Conservation (phyloP, 2,329 filamentous ascomycete genomes). For the Fusarium avenaceum region DNA sequence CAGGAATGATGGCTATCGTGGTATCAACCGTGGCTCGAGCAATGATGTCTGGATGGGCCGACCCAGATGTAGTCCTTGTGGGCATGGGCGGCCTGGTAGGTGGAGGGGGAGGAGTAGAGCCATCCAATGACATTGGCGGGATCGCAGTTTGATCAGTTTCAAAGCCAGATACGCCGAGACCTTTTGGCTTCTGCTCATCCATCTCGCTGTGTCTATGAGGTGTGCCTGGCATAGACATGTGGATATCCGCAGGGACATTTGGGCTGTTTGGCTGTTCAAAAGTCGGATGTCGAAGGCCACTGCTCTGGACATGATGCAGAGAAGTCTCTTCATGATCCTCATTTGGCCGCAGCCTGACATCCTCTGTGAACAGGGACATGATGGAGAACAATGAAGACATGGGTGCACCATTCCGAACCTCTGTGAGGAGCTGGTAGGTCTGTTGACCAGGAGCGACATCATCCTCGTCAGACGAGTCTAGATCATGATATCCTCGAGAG, state of each 20-base stretch:
- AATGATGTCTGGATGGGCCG: slow-evolving; percentile 95
- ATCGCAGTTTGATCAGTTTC: slow-evolving; percentile 64
- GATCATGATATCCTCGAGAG: slow-evolving; percentile 43
- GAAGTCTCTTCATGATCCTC: slow-evolving; percentile 72
- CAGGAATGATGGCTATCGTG: slow-evolving; percentile 97
- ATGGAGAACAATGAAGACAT: slow-evolving; percentile 99
- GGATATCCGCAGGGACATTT: slow-evolving; percentile 38
- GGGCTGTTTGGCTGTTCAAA: slow-evolving; percentile 41
- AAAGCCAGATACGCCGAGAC: slow-evolving; percentile 21
- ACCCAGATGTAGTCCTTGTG: slow-evolving; percentile 70
- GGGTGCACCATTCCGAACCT: slow-evolving; percentile 96
- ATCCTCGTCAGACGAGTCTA: slow-evolving; percentile 73
- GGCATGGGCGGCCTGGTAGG: slow-evolving; percentile 56
- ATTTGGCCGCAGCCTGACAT: slow-evolving; percentile 83
- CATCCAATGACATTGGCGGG: slow-evolving; percentile 81
- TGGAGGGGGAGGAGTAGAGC: slow-evolving; percentile 47
- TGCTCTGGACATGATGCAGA: slow-evolving; percentile 41
- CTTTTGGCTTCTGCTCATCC: slow-evolving; percentile 37
- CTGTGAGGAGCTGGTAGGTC: slow-evolving; percentile 93
- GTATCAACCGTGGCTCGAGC: slow-evolving; percentile 97
- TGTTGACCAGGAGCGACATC: slow-evolving; percentile 77
- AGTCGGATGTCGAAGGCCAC: slow-evolving; percentile 50
- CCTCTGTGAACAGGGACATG: slow-evolving; percentile 95
- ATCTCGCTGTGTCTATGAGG: slow-evolving; percentile 53
- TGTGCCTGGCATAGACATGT: slow-evolving; percentile 56